A percentile compares a stretch with the other conserved stretches of the same genome.
These are phyloP conservation scores for Phytophthora pini DNA, from an alignment of 352 stramenopile species.

Conservation along the genomic window DNA sequence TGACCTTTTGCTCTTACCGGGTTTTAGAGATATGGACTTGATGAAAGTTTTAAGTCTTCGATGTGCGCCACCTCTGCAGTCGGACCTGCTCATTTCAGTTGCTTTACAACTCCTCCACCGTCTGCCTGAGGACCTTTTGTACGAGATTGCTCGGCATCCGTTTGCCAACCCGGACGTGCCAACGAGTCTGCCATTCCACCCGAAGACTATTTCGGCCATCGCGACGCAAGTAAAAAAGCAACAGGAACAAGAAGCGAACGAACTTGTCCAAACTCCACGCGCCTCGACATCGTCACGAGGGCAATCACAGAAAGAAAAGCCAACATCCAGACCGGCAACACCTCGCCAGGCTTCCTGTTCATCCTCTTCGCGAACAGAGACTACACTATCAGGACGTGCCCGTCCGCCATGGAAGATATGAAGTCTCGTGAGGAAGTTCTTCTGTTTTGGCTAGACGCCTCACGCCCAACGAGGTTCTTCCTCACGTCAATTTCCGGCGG, in stretches of 20 bases:
- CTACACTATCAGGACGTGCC: conserved; percentile 6
- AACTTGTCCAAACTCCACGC: conserved; percentile 8
- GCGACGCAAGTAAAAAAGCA: conserved; percentile 47
- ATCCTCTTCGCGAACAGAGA: conserved; percentile 17
- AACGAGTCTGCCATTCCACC: conserved; percentile 61
- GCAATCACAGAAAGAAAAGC: conserved; percentile 18
- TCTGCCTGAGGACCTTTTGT: conserved; percentile 85
- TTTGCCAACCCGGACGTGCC: conserved; percentile 72
- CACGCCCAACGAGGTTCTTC: conserved; percentile 21
- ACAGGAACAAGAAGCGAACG: conserved; percentile 25
- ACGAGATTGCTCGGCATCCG: conserved; percentile 87
- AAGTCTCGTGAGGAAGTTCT: conserved; percentile 43
- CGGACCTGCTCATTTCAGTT: conserved; percentile 86
- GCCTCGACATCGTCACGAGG: conserved; percentile 8
- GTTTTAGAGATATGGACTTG: conserved; percentile 78
- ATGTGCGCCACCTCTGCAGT: conserved; percentile 80
- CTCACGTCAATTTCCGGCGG: conserved; percentile 16
- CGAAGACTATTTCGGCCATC: conserved; percentile 60
- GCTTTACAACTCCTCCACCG: conserved; percentile 87
- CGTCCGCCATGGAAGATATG: conserved; percentile 48
- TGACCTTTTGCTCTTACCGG: conserved; percentile 1
- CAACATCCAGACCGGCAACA: conserved; percentile 7
- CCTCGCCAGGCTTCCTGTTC: conserved; percentile 21
- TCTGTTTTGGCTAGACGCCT: conserved; percentile 35
- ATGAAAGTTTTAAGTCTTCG: conserved; percentile 91